Evolutionary conservation across 2,329 filamentous ascomycete genomes (phyloP).

Genomic region (Penicillium occitanis): DNA sequence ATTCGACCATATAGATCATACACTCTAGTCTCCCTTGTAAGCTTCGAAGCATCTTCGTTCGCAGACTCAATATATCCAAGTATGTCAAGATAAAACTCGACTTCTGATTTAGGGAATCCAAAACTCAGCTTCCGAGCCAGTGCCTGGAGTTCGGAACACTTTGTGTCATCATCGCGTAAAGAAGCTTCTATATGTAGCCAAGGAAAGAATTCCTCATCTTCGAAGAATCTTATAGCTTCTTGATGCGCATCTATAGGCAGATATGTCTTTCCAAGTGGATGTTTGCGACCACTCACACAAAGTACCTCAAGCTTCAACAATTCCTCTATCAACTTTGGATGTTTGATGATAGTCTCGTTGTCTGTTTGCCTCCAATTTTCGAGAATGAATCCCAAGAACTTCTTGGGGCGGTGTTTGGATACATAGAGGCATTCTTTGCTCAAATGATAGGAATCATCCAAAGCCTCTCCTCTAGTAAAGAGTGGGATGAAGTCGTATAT

Average conservation of each 20-base stretch:
- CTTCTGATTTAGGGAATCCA: background rate
- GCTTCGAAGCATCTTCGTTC: background rate
- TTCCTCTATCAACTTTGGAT: background rate
- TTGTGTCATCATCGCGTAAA: background rate
- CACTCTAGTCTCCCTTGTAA: background rate
- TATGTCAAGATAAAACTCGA: background rate
- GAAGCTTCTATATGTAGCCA: background rate
- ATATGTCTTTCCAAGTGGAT: background rate
- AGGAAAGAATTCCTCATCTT: background rate
- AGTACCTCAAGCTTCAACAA: background rate
- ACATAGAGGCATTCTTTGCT: background rate
- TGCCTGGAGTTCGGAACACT: background rate
- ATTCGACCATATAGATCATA: background rate
- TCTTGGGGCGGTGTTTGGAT: background rate
- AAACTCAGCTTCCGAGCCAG: background rate
- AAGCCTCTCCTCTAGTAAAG: background rate
- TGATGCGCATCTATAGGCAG: background rate
- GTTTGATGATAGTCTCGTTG: background rate
- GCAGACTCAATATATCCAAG: background rate
- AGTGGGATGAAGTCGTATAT: background rate
- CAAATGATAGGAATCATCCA: background rate
- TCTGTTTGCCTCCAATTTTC: background rate
- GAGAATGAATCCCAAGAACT: background rate
- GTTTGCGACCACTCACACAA: background rate
- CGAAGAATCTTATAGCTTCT: background rate